Evolutionary conservation across 495 filamentous ascomycete genomes (phyloP), one percentile per base, ranked within the genome.

Genomic region (Hypoxylon intermedium): DNA sequence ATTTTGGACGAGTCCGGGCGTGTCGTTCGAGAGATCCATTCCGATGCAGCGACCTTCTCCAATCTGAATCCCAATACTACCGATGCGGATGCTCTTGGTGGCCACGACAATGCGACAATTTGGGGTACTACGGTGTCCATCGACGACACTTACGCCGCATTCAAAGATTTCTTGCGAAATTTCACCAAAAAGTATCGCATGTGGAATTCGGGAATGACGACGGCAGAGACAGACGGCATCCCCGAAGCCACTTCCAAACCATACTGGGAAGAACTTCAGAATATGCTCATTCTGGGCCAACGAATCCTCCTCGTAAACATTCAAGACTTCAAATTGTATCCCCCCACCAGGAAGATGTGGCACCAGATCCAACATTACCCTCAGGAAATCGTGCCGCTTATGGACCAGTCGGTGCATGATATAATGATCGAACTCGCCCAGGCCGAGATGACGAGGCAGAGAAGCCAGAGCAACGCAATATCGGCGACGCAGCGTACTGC

Each of bases 61-160:
- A 94, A 95, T 68, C 72, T 90, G 54, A 87, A 96, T 65, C 91
- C 91, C 1, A 86, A 85, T 50, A 98, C 95, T 9, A 96, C 92
- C 1, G 94, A 99, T 70, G 92, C 92, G 0, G 89, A 97, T 68
- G 88, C 84, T 1, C 86, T 97, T 46, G 91, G 90, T 37, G 92
- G 92, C 7, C 82, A 79, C 56, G 89, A 87, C 33, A 88, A 87
- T 41, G 83, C 89, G 53, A 85, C 96, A 33, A 93, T 99, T 54
- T 99, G 95, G 95, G 94, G 95, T 69, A 98, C 94, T 41, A 98
- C 96, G 43, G 89, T 99, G 53, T 95, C 93, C 1, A 87, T 98
- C 36, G 85, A 89, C 49, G 92, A 99, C 71, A 90, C 92, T 9
- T 89, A 93, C 70, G 83, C 83, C 42, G 80, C 85, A 0, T 95